Percentiles rank a stretch among this genome's conserved stretches.
Conservation (phyloP, 2,329 filamentous ascomycete genomes). For the Fusarium citri region DNA sequence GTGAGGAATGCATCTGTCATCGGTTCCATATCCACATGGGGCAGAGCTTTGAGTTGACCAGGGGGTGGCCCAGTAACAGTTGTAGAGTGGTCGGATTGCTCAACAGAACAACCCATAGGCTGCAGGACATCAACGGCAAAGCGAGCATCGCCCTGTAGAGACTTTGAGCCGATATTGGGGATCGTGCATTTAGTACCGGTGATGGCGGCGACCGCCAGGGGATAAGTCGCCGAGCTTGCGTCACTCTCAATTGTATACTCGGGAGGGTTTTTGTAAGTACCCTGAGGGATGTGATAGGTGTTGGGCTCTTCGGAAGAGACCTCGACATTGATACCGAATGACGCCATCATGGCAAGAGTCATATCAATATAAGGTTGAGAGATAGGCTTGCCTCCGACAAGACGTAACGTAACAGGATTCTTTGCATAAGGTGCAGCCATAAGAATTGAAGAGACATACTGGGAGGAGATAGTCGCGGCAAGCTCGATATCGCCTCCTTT, state of each 20-base stretch:
- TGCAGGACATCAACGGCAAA: slow-evolving; percentile 91
- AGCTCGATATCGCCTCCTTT: slow-evolving; percentile 89
- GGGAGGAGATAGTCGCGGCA: slow-evolving; percentile 96
- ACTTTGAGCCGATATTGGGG: slow-evolving; percentile 93
- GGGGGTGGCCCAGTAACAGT: slow-evolving; percentile 89
- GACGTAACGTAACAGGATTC: slow-evolving; percentile 86
- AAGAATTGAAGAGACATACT: slow-evolving; percentile 96
- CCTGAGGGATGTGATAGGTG: slow-evolving; percentile 93
- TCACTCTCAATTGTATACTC: slow-evolving; percentile 96
- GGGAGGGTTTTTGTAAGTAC: slow-evolving; percentile 81
- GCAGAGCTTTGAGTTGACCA: slow-evolving; percentile 78
- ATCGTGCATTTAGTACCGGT: slow-evolving; percentile 96
- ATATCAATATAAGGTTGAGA: slow-evolving; percentile 98
- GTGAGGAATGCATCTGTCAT: slow-evolving; percentile 99
- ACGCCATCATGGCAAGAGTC: slow-evolving; percentile 97
- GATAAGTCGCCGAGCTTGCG: slow-evolving; percentile 97
- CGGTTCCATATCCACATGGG: slow-evolving; percentile 95
- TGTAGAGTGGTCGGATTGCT: slow-evolving; percentile 86
- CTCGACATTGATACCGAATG: slow-evolving; percentile 86
- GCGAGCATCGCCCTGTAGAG: slow-evolving; percentile 92
- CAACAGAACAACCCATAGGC: slow-evolving; percentile 93
- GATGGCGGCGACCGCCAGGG: slow-evolving; percentile 91
- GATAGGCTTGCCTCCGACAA: slow-evolving; percentile 97
- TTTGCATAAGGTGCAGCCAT: slow-evolving; percentile 99
- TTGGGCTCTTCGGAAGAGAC: slow-evolving; percentile 83